Conservation (phyloP, 306 rosid species). For the Hylodesmum podocarpum region DNA sequence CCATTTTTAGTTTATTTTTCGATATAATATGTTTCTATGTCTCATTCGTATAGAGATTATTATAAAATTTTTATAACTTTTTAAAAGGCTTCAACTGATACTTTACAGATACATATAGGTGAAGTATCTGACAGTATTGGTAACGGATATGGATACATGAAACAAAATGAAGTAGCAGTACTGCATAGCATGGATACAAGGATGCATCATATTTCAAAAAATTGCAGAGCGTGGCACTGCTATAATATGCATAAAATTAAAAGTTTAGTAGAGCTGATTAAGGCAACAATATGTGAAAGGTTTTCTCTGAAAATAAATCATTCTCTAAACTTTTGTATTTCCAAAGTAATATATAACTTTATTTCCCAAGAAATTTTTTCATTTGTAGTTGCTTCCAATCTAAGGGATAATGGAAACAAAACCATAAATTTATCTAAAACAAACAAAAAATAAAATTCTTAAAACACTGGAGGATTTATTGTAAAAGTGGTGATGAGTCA, state of each 20-base stretch:
- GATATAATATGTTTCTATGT: no score
- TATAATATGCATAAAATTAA: not conserved
- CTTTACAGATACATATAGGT: no score
- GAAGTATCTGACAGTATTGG: no score
- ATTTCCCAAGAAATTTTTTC: not conserved
- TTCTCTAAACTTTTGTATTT: not conserved
- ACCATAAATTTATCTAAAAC: not conserved
- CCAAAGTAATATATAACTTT: not conserved
- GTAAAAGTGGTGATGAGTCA: not conserved
- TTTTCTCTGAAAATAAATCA: not conserved
- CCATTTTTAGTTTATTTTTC: no score
- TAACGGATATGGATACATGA: not conserved
- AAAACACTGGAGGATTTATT: not conserved
- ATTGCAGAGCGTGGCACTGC: not conserved
- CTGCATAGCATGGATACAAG: not conserved
- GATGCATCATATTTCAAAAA: not conserved
- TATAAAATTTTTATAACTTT: no score
- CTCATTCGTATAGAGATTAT: no score
- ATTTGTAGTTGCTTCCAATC: not conserved
- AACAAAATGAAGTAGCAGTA: no score
- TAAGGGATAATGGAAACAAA: not conserved
- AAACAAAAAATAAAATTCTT: not conserved
- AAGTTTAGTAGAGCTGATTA: not conserved
- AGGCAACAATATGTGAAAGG: not conserved
- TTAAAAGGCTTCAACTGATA: no score